Base-by-base conservation (phyloP, 148 eudicot genomes). In the Cornus kousa region DNA sequence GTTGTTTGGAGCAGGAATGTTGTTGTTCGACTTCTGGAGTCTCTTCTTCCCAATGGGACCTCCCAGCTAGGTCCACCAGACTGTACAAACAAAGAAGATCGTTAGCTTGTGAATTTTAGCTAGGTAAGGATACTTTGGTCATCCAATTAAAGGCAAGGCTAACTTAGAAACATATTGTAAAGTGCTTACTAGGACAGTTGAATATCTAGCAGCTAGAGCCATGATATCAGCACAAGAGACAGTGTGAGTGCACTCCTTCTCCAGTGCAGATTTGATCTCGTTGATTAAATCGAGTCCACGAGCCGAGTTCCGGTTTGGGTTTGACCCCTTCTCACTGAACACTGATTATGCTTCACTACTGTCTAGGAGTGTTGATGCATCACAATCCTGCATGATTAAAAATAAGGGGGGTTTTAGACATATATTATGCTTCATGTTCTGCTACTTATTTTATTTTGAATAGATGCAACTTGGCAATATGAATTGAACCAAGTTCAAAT, bases 1-100 rank as follows among this genome's bases (percentile, higher is more conserved):
- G 93, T 86, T 91, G 88, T 90, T 95, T 64, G 97, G 98, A 50
- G 96, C 95, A n/a, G 98, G 98, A 77, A 95, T 95, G 83, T 93
- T 84, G 35, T 88, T 82, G 88, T 93, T 95, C 17, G 98, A 88
- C 84, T 81, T 65, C 65, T 82, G 0, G 96, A 85, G 81, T 95
- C 98, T 75, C 89, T 91, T 86, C 98, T 89, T 80, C 98, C 98
- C 60, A 95, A 50, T 64, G 96, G 94, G 23, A 95, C 94, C 66
- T 79, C 96, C 98, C 98, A 95, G 78, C 80, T 79, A 5, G 96
- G 98, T 67, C 98, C 98, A 55, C 94, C 98, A 32, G 90, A 60
- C 98, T 94, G 35, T 76, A 68, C 71, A 72, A 40, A 48, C 62
- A 28, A 5, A 59, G 19, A 67, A 23, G 4, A 62, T 24, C 3